Evolutionary conservation across 2,329 filamentous ascomycete genomes (phyloP), one percentile per base, ranked within the genome.

Genomic region (Macrophomina pseudophaseolina): DNA sequence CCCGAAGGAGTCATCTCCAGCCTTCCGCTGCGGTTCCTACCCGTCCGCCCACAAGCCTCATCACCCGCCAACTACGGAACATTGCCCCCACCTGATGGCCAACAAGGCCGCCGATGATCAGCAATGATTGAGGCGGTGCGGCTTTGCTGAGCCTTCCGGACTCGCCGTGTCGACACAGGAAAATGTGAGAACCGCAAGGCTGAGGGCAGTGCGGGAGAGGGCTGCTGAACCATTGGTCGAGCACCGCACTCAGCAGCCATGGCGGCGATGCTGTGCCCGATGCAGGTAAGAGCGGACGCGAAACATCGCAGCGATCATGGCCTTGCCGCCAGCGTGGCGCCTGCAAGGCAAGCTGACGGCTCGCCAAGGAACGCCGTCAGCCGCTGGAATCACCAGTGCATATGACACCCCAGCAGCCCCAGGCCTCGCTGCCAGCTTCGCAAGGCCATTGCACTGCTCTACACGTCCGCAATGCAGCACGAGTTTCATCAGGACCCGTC

Each of bases 211-310:
- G 40, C 28, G 54, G 40, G 18, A 28, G 6, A 2, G 8, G n/a
- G 42, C 7, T 1, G 35, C 16, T 16, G 9, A 8, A 28, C 16
- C 40, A 48, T 60, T 46, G 56, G 58, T 6, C 8, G 30, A 5
- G 14, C 33, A 8, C 28, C 32, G 5, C 18, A 12, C 38, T 23
- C 16, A 5, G 18, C 58, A 32, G n/a, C 52, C 58, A 14, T 49
- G 58, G 58, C 58, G 42, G 44, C 38, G 58, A 62, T 40, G 58
- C 58, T 49, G 58, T 62, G 42, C 42, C 49, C 58, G 44, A 62
- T 49, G 58, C 44, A 62, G 58, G n/a, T 51, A 62, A 62, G 58
- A 49, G 9, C n/a, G 11, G n/a, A 51, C 32, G 44, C 58, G 44
- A 46, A 30, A 40, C 56, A 30, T n/a, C 14, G 40, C 48, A 33